Evolutionary conservation across 805 yeast genomes (phyloP), one percentile per base, ranked within the genome.

Genomic region (Zygotorulaspora sp.): DNA sequence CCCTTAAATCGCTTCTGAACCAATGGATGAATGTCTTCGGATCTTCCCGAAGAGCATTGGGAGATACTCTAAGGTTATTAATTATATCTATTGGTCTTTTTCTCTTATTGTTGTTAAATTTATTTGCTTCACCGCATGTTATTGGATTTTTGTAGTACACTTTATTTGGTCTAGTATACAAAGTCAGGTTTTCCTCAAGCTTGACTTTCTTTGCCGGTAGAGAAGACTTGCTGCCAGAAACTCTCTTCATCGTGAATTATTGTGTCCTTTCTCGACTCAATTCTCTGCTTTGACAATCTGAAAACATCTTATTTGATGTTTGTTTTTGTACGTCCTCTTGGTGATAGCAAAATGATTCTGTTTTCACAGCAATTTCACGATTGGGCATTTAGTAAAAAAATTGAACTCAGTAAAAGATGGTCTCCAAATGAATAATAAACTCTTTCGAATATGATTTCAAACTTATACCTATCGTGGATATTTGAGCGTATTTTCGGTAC

Each of bases 1-100:
- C 38, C 30, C 80, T 56, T 18, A 74, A 53, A 44, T 75, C 80
- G 24, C 66, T 61, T 12, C 69, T 51, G 36, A 75, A 72, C 66
- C 76, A 65, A 49, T 72, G 77, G 13, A 70, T 65, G 10, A 68
- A 37, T 13, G 45, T 34, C 19, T 44, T 41, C 6, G 40, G 42
- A 8, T 40, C 32, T 2, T 40, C 34, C 5, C 16, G 14, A 13
- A 26, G 15, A n/a, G 18, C 8, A 11, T 27, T 31, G 14, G 37
- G 41, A 13, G 30, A 20, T 6, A 36, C 12, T 15, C 26, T 30
- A 19, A 19, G 18, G 9, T 38, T 30, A 17, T 45, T 41, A 24
- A 52, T 33, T 10, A 41, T 9, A 3, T 43, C 46, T 7, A 45
- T 36, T 2, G 57, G 57, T 29, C 38, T 52, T 14, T 31, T 24